phyloP scores from a whole-genome alignment of 1,284 basidiomycete genomes.

The Rhodofomes roseus region DNA sequence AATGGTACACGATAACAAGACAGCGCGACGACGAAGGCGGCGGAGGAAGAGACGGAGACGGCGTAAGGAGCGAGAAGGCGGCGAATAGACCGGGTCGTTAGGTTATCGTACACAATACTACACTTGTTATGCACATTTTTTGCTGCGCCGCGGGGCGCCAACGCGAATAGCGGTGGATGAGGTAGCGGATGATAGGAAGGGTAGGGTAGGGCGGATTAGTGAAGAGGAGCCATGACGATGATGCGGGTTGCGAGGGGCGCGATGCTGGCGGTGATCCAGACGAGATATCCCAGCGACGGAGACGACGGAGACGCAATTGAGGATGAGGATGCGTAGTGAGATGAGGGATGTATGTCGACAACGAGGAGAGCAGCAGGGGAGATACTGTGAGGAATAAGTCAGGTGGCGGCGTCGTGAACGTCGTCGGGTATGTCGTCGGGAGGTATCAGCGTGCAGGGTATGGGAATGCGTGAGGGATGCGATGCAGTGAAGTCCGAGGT shows the following conservation, averaged over 20 bases:
- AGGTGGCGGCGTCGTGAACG: conserved; percentile 7
- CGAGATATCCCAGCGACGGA: not conserved
- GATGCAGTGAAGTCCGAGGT: not conserved
- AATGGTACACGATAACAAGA: conserved; percentile 3
- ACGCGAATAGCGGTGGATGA: not conserved
- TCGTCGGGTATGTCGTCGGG: conserved; percentile 10
- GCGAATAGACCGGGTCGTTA: not conserved
- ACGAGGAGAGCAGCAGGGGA: not conserved
- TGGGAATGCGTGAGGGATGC: conserved; percentile 3
- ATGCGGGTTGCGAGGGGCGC: not conserved
- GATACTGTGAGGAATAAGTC: conserved; percentile 9
- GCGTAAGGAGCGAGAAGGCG: conserved; percentile 4
- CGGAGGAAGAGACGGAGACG: not conserved
- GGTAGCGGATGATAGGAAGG: not conserved
- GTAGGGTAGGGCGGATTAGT: not conserved
- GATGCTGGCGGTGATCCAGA: not conserved
- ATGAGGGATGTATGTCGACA: not conserved
- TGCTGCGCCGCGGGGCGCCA: not conserved
- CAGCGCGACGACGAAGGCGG: conserved; percentile 1
- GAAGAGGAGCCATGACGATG: not conserved
- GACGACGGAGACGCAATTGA: not conserved
- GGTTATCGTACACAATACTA: not conserved
- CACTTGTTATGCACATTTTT: conserved; percentile 1
- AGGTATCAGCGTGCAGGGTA: conserved; percentile 8
- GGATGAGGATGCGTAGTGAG: not conserved